phyloP scores from a whole-genome alignment of 169 alveolate genomes.

The Cryptosporidium felis region DNA sequence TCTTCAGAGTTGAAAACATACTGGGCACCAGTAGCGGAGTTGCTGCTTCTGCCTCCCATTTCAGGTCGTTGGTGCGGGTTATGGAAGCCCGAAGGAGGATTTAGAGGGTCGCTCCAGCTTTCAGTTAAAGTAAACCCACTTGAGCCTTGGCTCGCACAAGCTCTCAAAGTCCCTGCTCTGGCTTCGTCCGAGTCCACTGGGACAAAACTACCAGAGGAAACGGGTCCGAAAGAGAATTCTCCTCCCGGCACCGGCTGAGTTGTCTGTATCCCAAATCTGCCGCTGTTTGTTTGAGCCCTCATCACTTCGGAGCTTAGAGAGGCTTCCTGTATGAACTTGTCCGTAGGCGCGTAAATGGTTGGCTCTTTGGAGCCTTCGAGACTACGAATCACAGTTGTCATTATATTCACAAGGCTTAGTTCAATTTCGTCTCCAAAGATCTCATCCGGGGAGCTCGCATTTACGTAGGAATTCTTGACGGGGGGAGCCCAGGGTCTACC shows the following conservation, averaged over 20 bases:
- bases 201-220: not conserved
- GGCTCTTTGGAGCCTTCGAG: constrained; percentile 61
- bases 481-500: constrained; percentile 8
- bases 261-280: not conserved
- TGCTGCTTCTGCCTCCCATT: no score
- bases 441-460: constrained; percentile 24
- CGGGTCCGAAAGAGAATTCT: not conserved
- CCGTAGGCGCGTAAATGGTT: constrained; percentile 32
- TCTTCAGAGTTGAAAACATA: not conserved
- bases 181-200: not conserved
- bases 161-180: not conserved
- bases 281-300: not conserved
- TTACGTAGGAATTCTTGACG: constrained; percentile 33
- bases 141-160: not conserved
- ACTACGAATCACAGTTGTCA: constrained; percentile 51
- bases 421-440: constrained; percentile 51
- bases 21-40: not conserved
- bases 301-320: not conserved
- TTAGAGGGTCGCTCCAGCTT: not conserved
- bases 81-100: not conserved
- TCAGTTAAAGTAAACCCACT: not conserved
- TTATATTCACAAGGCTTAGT: constrained; percentile 37
- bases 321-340: constrained; percentile 21
- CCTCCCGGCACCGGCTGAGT: not conserved
- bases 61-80: not conserved